A percentile compares a stretch with the other conserved stretches of the same genome.
phyloP scores from a whole-genome alignment of 202 grass and related monocot species.

The Digitaria exilis region DNA sequence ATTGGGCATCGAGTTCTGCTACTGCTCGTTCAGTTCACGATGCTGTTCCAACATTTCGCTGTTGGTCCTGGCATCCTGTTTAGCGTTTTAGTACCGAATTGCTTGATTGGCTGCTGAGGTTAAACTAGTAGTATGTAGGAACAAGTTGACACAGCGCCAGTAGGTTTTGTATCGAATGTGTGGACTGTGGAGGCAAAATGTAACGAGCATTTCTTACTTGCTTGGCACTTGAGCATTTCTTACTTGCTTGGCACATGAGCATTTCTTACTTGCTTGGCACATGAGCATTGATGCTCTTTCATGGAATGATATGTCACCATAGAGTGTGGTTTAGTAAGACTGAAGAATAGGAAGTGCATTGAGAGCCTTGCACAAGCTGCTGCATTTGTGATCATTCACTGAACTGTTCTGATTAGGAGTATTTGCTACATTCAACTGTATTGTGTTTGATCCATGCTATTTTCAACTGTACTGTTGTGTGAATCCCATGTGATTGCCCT shows the following conservation, averaged over 20 bases:
- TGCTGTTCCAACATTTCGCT: background rate
- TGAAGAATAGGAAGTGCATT: background rate
- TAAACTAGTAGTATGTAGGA: background rate
- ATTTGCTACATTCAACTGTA: too few species aligned
- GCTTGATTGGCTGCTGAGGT: background rate
- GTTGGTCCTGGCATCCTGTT: background rate
- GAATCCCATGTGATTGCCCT: too few species aligned
- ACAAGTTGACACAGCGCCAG: background rate
- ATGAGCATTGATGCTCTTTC: background rate
- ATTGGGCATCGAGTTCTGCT: conserved; percentile 3
- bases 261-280: background rate
- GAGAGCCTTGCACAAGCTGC: background rate
- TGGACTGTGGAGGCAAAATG: background rate
- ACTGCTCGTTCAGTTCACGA: background rate
- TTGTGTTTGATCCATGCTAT: background rate
- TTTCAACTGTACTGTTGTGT: background rate
- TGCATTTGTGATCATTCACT: background rate
- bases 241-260: too few species aligned
- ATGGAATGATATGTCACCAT: background rate
- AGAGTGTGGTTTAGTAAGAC: background rate
- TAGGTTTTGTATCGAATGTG: background rate
- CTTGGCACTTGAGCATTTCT: too few species aligned
- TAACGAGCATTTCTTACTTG: background rate
- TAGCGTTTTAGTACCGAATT: background rate
- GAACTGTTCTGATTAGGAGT: background rate